phyloP scores from a whole-genome alignment of 2,329 filamentous ascomycete genomes.

The Lachnellula hyalina region DNA sequence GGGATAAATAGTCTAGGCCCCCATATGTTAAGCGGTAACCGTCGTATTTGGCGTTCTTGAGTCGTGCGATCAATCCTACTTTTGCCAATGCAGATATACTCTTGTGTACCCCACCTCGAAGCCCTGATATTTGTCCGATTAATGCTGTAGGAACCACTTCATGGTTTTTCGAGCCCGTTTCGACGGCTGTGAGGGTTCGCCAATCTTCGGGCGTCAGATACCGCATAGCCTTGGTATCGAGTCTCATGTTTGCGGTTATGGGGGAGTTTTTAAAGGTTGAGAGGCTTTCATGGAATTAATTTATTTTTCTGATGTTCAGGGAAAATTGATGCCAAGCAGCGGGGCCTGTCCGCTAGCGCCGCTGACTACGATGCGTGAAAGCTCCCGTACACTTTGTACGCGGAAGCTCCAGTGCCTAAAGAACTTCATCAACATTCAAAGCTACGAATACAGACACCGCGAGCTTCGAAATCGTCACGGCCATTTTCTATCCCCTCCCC shows the following conservation, averaged over 20 bases:
- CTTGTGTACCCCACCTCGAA: conserved; percentile 78
- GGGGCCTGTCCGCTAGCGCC: background rate
- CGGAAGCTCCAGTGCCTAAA: conserved; percentile 29
- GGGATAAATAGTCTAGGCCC: conserved; percentile 92
- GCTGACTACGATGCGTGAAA: background rate
- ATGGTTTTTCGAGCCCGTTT: conserved; percentile 92
- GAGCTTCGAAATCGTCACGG: conserved; percentile 16
- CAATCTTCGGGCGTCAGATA: conserved; percentile 92
- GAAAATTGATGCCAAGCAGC: conserved; percentile 6
- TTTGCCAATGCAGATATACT: conserved; percentile 91
- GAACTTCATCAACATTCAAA: conserved; percentile 19
- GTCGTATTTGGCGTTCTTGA: conserved; percentile 96
- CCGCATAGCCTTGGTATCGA: conserved; percentile 89
- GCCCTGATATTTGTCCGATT: conserved; percentile 76
- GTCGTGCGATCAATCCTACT: conserved; percentile 79
- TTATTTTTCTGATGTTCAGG: conserved; percentile 18
- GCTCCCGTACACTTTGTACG: conserved; percentile 20
- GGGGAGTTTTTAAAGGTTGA: conserved; percentile 6
- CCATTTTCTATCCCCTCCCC: conserved; percentile 1
- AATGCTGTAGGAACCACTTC: conserved; percentile 89
- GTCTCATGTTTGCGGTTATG: conserved; percentile 62
- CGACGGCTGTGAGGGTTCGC: conserved; percentile 88
- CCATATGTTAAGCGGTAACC: conserved; percentile 96
- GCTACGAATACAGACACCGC: conserved; percentile 24
- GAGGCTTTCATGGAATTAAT: conserved; percentile 1